phyloP scores from a whole-genome alignment of 495 filamentous ascomycete genomes.

The Neurospora sp. region DNA sequence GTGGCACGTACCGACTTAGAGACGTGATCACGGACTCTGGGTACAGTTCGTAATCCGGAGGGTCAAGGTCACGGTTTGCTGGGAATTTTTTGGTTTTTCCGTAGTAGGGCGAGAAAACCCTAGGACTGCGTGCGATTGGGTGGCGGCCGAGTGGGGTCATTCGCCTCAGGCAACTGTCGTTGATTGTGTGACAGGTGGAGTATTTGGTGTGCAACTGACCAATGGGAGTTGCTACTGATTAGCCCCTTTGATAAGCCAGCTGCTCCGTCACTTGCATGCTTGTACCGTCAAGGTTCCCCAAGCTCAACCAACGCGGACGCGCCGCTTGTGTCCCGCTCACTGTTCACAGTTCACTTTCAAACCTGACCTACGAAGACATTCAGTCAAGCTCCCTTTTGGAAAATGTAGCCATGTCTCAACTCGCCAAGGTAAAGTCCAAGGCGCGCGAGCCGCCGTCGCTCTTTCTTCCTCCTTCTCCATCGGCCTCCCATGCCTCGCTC shows the following conservation, averaged over 20 bases:
- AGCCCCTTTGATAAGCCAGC: neutral
- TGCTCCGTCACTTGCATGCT: neutral
- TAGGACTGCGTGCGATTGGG: constrained; percentile 20
- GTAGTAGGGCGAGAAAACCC: constrained; percentile 29
- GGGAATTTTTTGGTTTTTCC: constrained; percentile 24
- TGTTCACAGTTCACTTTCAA: neutral
- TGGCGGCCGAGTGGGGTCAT: neutral
- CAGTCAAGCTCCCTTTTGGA: constrained; percentile 4
- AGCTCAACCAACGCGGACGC: neutral
- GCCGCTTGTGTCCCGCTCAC: neutral
- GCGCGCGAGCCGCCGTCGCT: constrained; percentile 66
- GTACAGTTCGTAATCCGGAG: constrained; percentile 21
- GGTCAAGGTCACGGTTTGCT: constrained; percentile 11
- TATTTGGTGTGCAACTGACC: accelerated
- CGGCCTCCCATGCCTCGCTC: constrained; percentile 67
- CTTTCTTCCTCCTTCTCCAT: constrained; percentile 71
- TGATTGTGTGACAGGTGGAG: neutral
- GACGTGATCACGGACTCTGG: constrained; percentile 23
- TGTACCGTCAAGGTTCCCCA: neutral
- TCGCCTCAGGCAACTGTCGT: constrained; percentile 11
- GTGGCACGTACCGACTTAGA: constrained; percentile 27
- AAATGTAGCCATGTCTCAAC: constrained; percentile 38
- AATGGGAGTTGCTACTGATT: accelerated
- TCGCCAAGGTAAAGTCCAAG: constrained; percentile 29
- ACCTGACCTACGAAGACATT: neutral